Conservation (phyloP, 1,284 basidiomycete genomes). For the Moesziomyces globuligerus region DNA sequence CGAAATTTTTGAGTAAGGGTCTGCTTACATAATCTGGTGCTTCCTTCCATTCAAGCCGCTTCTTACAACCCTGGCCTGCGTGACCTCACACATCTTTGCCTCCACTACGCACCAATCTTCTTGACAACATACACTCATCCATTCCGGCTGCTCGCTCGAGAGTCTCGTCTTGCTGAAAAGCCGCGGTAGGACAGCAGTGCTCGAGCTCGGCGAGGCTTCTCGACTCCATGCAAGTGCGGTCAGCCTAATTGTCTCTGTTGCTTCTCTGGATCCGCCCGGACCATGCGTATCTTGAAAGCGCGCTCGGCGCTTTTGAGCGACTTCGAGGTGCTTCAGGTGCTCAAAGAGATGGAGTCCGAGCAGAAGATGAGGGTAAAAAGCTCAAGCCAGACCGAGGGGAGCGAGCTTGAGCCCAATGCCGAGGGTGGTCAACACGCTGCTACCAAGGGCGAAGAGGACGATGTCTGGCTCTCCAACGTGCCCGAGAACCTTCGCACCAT, state of each 20-base stretch:
- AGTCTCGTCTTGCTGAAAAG: no score
- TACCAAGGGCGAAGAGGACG: conserved; percentile 29
- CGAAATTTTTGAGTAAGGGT: background rate
- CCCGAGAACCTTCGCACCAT: conserved; percentile 84
- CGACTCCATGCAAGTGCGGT: no score
- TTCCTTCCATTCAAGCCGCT: no score
- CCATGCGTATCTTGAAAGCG: conserved; percentile 77
- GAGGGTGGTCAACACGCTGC: conserved; percentile 2
- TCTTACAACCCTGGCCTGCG: no score
- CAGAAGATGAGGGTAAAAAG: conserved; percentile 69
- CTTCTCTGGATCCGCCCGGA: background rate
- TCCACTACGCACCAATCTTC: no score
- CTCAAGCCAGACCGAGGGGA: conserved; percentile 70
- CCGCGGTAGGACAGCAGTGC: no score
- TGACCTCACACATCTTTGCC: no score
- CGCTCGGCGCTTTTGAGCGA: conserved; percentile 84
- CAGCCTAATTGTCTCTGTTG: no score
- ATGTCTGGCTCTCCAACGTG: conserved; percentile 38
- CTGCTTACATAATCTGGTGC: conserved; percentile 24
- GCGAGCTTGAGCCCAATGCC: conserved; percentile 3
- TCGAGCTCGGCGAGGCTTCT: no score
- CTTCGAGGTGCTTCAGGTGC: conserved; percentile 82
- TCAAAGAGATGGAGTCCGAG: conserved; percentile 80
- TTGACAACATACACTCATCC: no score
- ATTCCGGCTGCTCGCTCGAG: no score